Evolutionary conservation across 2,329 filamentous ascomycete species (phyloP).

Genomic region (Penicillium sp.): DNA sequence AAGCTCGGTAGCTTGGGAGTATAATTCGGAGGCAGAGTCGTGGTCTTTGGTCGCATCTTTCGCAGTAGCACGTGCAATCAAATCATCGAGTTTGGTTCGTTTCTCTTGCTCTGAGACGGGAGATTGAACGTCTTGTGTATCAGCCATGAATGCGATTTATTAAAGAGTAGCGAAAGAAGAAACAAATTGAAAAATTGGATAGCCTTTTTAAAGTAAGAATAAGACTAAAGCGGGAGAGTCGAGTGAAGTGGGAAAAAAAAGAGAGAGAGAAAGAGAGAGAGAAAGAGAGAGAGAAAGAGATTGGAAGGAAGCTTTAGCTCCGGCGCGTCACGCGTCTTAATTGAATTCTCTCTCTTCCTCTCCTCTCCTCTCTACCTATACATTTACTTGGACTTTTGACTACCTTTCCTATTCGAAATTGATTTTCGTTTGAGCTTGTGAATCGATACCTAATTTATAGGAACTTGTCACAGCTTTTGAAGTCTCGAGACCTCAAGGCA

Average conservation of each 20-base stretch:
- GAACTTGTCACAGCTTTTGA: not conserved
- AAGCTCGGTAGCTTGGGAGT: slow-evolving; percentile 82
- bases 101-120: slow-evolving; percentile 28
- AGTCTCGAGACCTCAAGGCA: not conserved
- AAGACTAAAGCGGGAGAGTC: not conserved
- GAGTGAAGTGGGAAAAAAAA: not conserved
- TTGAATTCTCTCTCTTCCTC: slow-evolving; percentile 3
- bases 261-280: not conserved
- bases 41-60: slow-evolving; percentile 90
- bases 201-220: not conserved
- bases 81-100: slow-evolving; percentile 69
- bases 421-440: not conserved
- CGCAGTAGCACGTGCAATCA: slow-evolving; percentile 75
- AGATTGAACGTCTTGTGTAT: slow-evolving; percentile 18
- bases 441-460: not conserved
- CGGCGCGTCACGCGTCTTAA: slow-evolving; percentile 9
- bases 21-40: slow-evolving; percentile 78
- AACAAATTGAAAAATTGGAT: not conserved
- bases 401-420: not conserved
- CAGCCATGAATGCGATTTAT: slow-evolving; percentile 21
- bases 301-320: not conserved
- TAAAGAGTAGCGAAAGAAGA: not conserved
- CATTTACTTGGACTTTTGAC: not conserved
- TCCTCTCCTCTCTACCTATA: not conserved
- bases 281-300: not conserved